Evolutionary conservation across 176 grass and related monocot species (phyloP), one percentile per base, ranked within the genome.

Genomic region (Carex kokanica): DNA sequence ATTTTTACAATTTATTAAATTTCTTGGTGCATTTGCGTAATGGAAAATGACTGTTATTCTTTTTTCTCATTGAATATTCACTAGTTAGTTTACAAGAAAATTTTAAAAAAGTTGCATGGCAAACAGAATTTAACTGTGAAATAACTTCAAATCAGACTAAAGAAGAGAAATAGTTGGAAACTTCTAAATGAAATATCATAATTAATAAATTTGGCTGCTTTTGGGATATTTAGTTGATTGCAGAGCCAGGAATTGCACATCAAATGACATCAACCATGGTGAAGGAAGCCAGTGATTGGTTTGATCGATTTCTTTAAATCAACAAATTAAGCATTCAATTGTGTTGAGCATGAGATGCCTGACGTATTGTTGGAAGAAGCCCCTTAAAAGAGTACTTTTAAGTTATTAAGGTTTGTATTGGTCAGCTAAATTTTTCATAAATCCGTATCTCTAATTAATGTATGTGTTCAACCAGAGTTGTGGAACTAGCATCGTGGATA

Each of bases 201-300:
- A 15, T 17, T 57, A 34, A 49, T 60, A 56, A 55, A 36, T 32
- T 70, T 84, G 5, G 16, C 9, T 23, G 58, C 41, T 11, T 77
- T 51, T 74, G 10, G 32, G 23, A 8, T 56, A 11, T 58, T 89
- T 82, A 95, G 93, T 87, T 92, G 74, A 80, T 91, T 15, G 87
- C 90, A 49, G 90, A 92, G 65, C 88, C 88, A 51, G 90, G 85
- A 31, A 79, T 93, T 14, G 82, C 72, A 25, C 90, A 95, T 78
- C 38, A 15, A 74, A 74, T 86, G 90, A 95, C 88, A 0, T 79
- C 24, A 3, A 66, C 36, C 18, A 95, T 95, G 93, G 93, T 95
- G 84, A 91, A 95, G 84, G 41, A 90, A 89, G 93, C 93, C 14
- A 93, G 90, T 18, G 83, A 93, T 84, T 92, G 93, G 93, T 92